Evolutionary conservation across 106 monocot species (phyloP), one percentile per base, ranked within the genome.

Genomic region (Dendrobium huoshanense): DNA sequence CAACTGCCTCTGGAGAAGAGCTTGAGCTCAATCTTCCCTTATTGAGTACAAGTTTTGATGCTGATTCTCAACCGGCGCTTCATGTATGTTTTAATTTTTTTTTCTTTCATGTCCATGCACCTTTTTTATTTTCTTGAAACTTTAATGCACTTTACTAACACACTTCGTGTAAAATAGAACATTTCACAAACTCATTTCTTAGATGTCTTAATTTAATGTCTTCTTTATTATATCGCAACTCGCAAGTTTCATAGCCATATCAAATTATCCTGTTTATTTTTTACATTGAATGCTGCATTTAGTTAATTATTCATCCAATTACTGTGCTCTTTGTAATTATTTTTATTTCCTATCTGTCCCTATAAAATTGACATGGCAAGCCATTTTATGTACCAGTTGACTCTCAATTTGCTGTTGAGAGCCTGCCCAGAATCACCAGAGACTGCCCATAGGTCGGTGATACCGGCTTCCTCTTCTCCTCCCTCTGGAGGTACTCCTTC

Each of bases 21-120:
- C 86, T 85, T 77, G 86, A 90, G 70, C 78, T 97, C 16, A 86
- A 79, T 11, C 82, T 97, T 74, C 88, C 92, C 15, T 77, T 97
- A 47, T 72, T 78, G 37, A 54, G 54, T 42, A 73, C 89, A 9
- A 85, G 75, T 77, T 77, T 40, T 67, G 42, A 86, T 80, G 8
- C 80, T 59, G 87, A 88, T 49, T 74, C 79, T 58, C 81, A 82
- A 67, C 84, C 83, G 20, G 80, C 84, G 47, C 84, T 96, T 51
- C 85, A 89, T 85, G 94, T 96, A 86, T 45, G 88, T 77, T 76
- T 51, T 43, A 76, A 24, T 47, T 9, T 18, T 47, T 9, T 18
- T 29, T 41, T 77, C 77, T 31, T 55, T 40, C 37, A 37, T 37
- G 70, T 37, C 16, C 15, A 15, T 37, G 13, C 6, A 16, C 37